Base-by-base conservation (phyloP, 2,329 filamentous ascomycete genomes). In the Claviceps purpurea region DNA sequence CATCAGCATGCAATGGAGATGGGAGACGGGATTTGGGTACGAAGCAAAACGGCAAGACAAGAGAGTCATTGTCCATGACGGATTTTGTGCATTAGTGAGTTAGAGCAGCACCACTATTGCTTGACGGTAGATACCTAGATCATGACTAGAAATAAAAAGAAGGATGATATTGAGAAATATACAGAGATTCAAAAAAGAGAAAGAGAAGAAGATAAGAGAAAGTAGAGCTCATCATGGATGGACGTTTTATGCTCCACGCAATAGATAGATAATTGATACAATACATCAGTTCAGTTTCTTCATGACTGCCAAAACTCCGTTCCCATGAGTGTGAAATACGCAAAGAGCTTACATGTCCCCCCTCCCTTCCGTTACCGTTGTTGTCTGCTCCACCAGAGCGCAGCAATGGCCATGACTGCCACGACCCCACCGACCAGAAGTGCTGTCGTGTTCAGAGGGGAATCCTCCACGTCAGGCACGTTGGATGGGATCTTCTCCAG, bases 341-440 rank as follows among this genome's bases (percentile, higher is more conserved):
- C 39, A 52, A 47, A 45, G 46, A 34, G 41, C 55, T 41, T 42
- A 51, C 30, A 34, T 34, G 3, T 2, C 7, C 20, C 20, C 24
- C 20, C 6, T 2, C 41, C n/a, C 22, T 34, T 3, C n/a, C 22
- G 5, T 53, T 45, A 51, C 34, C 47, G 52, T 57, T 56, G 64
- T 45, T 60, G 64, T 56, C 60, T 67, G 52, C 46, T 61, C 59
- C 62, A 69, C 67, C 67, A 70, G 40, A 68, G 46, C 22, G 65
- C 67, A n/a, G 65, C 67, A 52, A 71, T 58, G 5, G 69, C 70
- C 37, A 61, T 62, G 10, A 64, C 56, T n/a, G 68, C 70, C 46
- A 71, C 53, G 18, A 67, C 55, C 16, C 67, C 64, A 16, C 65
- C 67, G 38, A 64, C 60, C 7, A 65, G 56, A 47, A 69, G 52